Evolutionary conservation across 148 eudicot genomes (phyloP), one percentile per base, ranked within the genome.

Genomic region (Rhododendron griersonianum): DNA sequence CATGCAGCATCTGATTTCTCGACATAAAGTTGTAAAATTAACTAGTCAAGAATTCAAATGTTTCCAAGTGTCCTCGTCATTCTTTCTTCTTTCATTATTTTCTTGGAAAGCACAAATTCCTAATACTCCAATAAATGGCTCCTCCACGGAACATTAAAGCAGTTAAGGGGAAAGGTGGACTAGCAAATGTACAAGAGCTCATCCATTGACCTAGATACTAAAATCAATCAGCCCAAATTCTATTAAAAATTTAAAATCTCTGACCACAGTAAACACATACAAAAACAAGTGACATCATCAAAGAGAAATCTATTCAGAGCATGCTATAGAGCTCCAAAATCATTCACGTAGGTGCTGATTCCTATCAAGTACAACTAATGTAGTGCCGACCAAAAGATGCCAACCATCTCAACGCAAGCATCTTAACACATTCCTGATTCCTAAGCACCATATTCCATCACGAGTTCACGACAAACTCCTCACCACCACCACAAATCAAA

Each of bases 321-420:
- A 14, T 71, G 37, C 76, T 11, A 71, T 1, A 28, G 75, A 71
- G 76, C 39, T 74, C 76, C 78, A 74, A 33, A 33, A 33, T 14
- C 45, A 74, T 6, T 44, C 45, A 4, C 37, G 44, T 35, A 74
- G 19, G 21, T 74, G 18, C 78, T 74, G 45, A 74, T 30, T 35
- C 78, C 78, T 74, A 74, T 15, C n/a, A 61, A 61, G 25, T 19
- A 21, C 45, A 74, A 74, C 44, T 53, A 53, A 33, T 35, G 15
- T 28, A 16, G 18, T 59, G 28, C 30, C 5, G 13, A 10, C 45
- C 84, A 37, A 82, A 82, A 39, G 8, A 37, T 82, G 23, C 39
- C 81, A 78, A 78, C 23, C 33, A 78, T 78, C 81, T 78, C 59
- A 78, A 78, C 5, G 21, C 81, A 48, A 47, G 35, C 81, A 23